A percentile compares a stretch with the other conserved stretches of the same genome.
phyloP scores from a whole-genome alignment of 257 asterid genomes.

The Gardenia jasminoides region DNA sequence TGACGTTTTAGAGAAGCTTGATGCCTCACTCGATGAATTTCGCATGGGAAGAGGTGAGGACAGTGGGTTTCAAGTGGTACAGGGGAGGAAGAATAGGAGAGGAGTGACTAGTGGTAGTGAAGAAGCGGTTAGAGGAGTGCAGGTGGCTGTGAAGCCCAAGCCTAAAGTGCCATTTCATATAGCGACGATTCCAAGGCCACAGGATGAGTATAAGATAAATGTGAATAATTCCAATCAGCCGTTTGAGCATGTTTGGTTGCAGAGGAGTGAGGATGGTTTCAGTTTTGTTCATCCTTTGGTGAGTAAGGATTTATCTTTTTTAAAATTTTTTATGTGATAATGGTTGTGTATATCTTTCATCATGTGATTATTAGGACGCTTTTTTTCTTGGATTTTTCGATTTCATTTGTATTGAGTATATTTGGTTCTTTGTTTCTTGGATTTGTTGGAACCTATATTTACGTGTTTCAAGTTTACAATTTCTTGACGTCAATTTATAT shows the following conservation, averaged over 20 bases:
- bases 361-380: background rate
- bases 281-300: conserved; percentile 75
- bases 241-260: conserved; percentile 87
- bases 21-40: conserved; percentile 70
- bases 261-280: conserved; percentile 72
- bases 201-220: conserved; percentile 76
- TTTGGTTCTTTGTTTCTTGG: background rate
- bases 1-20: conserved; percentile 64
- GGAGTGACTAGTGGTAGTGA: conserved; percentile 24
- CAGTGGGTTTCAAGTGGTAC: conserved; percentile 71
- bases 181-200: conserved; percentile 66
- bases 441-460: background rate
- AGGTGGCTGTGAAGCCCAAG: conserved; percentile 65
- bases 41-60: conserved; percentile 24
- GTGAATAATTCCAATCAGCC: conserved; percentile 82
- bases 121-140: conserved; percentile 44
- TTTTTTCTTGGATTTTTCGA: conserved; percentile 34
- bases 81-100: conserved; percentile 67
- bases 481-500: background rate
- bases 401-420: too few species aligned
- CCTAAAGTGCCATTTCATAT: conserved; percentile 84
- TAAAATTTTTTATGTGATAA: background rate
- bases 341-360: conserved; percentile 1
- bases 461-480: background rate
- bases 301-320: conserved; percentile 29